Evolutionary conservation across 129 eudicot species (phyloP).

Genomic region (Deinandra increscens): DNA sequence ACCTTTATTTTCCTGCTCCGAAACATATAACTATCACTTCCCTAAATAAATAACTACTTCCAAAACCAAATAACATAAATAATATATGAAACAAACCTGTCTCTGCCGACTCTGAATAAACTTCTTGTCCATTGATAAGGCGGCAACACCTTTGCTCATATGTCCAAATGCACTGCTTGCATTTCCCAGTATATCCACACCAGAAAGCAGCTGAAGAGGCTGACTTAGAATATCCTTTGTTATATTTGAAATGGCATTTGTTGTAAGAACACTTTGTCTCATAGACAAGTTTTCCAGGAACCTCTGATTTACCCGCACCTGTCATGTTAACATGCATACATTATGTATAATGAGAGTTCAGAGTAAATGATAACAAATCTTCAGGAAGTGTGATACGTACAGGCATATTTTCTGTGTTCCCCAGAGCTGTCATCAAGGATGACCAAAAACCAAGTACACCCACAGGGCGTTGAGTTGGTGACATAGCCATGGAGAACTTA

Average conservation of each 20-base stretch:
- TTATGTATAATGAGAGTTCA: background rate
- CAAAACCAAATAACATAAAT: background rate
- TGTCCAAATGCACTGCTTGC: constrained; percentile 99
- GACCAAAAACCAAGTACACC: constrained; percentile 99
- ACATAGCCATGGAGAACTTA: constrained; percentile 94
- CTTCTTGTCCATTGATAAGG: constrained; percentile 95
- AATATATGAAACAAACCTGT: constrained; percentile 46
- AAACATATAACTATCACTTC: background rate
- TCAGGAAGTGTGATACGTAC: constrained; percentile 44
- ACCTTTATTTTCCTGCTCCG: constrained; percentile 71
- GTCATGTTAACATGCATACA: constrained; percentile 23
- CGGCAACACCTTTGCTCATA: constrained; percentile 99
- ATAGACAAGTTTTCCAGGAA: constrained; percentile 71
- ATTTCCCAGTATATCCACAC: constrained; percentile 94
- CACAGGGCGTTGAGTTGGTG: constrained; percentile 96
- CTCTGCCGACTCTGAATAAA: constrained; percentile 95
- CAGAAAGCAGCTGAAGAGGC: constrained; percentile 96
- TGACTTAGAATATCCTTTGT: constrained; percentile 91
- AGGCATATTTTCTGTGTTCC: constrained; percentile 96
- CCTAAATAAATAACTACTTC: background rate
- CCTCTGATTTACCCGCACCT: constrained; percentile 84
- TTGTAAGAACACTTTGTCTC: constrained; percentile 79
- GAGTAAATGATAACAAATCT: background rate
- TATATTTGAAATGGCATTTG: constrained; percentile 68
- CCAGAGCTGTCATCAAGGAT: constrained; percentile 97